Percentiles rank a stretch among this genome's conserved stretches.
Conservation (phyloP, 495 filamentous ascomycete genomes). For the Xylaria scruposa region DNA sequence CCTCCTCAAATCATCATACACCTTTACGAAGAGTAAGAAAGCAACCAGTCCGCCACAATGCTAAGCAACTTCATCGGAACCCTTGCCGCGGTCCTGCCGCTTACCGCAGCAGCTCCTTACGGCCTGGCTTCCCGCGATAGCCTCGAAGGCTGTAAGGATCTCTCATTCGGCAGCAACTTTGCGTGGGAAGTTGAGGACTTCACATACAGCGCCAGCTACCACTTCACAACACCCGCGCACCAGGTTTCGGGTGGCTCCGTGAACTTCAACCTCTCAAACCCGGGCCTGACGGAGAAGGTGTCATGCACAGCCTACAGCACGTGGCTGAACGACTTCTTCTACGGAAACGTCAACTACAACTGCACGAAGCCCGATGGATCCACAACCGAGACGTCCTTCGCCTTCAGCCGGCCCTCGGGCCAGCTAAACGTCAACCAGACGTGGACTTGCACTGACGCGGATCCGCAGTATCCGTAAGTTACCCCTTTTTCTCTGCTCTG, state of each 20-base stretch:
- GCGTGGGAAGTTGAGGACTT: slow-evolving; percentile 45
- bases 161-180: slow-evolving; percentile 41
- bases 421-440: slow-evolving; percentile 49
- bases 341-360: slow-evolving; percentile 47
- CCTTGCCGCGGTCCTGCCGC: slow-evolving; percentile 33
- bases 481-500: too few relatives aligned
- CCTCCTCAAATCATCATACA: too few relatives aligned
- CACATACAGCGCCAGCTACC: slow-evolving; percentile 48
- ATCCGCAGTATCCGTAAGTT: slow-evolving; percentile 49
- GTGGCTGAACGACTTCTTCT: slow-evolving; percentile 53
- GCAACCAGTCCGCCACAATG: slow-evolving; percentile 17
- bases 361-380: slow-evolving; percentile 40
- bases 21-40: neutral
- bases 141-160: slow-evolving; percentile 38
- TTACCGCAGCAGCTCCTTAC: slow-evolving; percentile 33
- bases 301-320: slow-evolving; percentile 48
- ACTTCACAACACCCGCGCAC: slow-evolving; percentile 53
- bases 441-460: slow-evolving; percentile 49
- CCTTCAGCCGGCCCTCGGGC: slow-evolving; percentile 41
- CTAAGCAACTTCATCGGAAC: slow-evolving; percentile 31
- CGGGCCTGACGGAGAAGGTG: slow-evolving; percentile 39
- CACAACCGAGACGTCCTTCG: slow-evolving; percentile 40
- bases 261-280: slow-evolving; percentile 53
- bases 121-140: slow-evolving; percentile 25
- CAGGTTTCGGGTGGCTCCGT: slow-evolving; percentile 51